Conservation (phyloP, 2,329 filamentous ascomycete genomes). For the Fusarium agapanthi region DNA sequence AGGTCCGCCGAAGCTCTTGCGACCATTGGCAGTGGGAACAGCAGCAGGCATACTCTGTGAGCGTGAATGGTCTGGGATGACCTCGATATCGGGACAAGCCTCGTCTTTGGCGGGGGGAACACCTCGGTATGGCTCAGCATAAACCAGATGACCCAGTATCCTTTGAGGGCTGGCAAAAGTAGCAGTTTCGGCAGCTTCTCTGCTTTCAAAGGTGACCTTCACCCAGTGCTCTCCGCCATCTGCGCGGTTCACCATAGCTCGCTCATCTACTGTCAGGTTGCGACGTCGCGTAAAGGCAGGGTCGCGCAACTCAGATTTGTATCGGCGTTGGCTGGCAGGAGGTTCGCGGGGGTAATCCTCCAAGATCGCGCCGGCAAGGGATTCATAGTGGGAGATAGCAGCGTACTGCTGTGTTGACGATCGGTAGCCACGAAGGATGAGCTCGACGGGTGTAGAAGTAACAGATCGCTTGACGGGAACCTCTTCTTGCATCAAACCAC, state of each 20-base stretch:
- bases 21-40: constrained; percentile 38
- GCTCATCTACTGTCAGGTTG: constrained; percentile 75
- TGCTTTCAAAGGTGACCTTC: constrained; percentile 82
- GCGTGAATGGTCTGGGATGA: constrained; percentile 44
- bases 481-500: constrained; percentile 52
- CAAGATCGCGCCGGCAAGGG: constrained; percentile 84
- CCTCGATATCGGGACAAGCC: constrained; percentile 64
- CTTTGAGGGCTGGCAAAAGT: constrained; percentile 75
- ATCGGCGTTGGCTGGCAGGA: constrained; percentile 74
- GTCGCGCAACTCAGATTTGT: constrained; percentile 78
- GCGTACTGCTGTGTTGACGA: constrained; percentile 77
- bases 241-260: constrained; percentile 81
- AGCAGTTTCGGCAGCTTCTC: constrained; percentile 74
- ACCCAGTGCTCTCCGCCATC: constrained; percentile 93
- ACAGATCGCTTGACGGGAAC: constrained; percentile 47
- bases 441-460: constrained; percentile 68
- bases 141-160: constrained; percentile 75
- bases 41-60: constrained; percentile 50
- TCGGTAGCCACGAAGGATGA: constrained; percentile 84
- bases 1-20: constrained; percentile 44
- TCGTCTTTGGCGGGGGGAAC: constrained; percentile 71
- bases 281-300: constrained; percentile 73
- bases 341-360: constrained; percentile 92
- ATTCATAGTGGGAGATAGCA: constrained; percentile 87
- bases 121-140: constrained; percentile 75